Base-by-base conservation (phyloP, 2,329 filamentous ascomycete genomes). In the Bipolaris bicolor region DNA sequence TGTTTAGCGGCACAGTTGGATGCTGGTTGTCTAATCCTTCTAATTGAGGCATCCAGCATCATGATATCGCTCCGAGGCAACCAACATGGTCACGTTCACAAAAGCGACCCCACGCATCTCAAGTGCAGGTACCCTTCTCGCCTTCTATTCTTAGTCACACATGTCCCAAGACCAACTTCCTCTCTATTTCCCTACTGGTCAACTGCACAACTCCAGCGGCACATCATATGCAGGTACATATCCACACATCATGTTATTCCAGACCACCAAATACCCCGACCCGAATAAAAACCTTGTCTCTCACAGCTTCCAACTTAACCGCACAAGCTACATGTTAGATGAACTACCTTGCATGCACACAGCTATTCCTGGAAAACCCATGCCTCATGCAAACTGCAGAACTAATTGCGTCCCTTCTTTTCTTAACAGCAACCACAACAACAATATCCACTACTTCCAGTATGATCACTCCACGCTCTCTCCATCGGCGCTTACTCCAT, bases 11-110 rank as follows among this genome's bases (percentile, higher is more conserved):
- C 36, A 31, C 24, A 29, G 44, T 54, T 55, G 59, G 53, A 55
- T 64, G 55, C 62, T 11, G 37, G 2, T 6, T 61, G 49, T 55
- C 58, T 60, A 22, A 49, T 51, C 52, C 65, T 69, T 68, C 68
- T 72, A 72, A 65, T 63, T 58, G 55, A 52, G 60, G 62, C 58
- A 54, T n/a, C 18, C 37, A 49, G 41, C 29, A 48, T 39, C 47
- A 46, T 29, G 20, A 20, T 52, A 48, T 49, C 49, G 40, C 33
- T 43, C 43, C 37, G 36, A 34, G 34, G 22, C 31, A 46, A 24
- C 34, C 51, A 41, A 2, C 26, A 18, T 52, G 40, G 44, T 29
- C 34, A 47, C 37, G 22, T 29, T 49, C 47, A 52, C 41, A 46
- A 39, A 40, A 33, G 49, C 58, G 60, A 53, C 47, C 53, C 60